These are phyloP conservation scores for Aspergillus hancockii DNA, from an alignment of 495 filamentous ascomycete species.

Conservation along the genomic window DNA sequence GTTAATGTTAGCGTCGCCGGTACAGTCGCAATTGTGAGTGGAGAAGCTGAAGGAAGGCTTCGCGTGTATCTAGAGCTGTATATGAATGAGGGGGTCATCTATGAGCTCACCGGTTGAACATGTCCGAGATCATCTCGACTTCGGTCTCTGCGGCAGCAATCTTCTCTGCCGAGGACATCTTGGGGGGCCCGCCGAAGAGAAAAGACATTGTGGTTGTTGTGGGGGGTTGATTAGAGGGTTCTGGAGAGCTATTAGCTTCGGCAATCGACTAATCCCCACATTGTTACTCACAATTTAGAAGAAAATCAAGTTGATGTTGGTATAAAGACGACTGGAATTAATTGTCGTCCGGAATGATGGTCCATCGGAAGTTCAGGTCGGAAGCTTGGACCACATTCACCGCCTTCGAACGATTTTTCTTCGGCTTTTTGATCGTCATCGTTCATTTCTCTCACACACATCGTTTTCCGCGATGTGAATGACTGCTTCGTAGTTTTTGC, in stretches of 20 bases:
- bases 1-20: slow-evolving; percentile 2
- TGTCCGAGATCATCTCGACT: slow-evolving; percentile 88
- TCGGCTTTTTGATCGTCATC: slow-evolving; percentile 16
- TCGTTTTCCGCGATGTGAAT: slow-evolving; percentile 20
- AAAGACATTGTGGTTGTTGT: slow-evolving; percentile 76
- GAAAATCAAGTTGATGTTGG: neutral
- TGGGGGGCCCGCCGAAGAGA: slow-evolving; percentile 81
- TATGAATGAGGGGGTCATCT: neutral
- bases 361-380: slow-evolving; percentile 14
- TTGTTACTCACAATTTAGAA: neutral
- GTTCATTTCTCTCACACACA: slow-evolving; percentile 17
- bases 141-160: slow-evolving; percentile 92
- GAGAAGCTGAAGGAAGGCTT: neutral
- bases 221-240: neutral
- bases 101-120: slow-evolving; percentile 81
- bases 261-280: neutral
- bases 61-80: neutral
- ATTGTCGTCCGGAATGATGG: slow-evolving; percentile 11
- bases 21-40: neutral
- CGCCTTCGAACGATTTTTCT: slow-evolving; percentile 22
- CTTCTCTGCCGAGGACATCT: slow-evolving; percentile 92
- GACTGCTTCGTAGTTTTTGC: slow-evolving; percentile 11
- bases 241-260: neutral
- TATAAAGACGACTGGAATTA: slow-evolving; percentile 5
- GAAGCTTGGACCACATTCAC: slow-evolving; percentile 39